Evolutionary conservation across 345 rosid species (phyloP).

Genomic region (Citrus reticulata): DNA sequence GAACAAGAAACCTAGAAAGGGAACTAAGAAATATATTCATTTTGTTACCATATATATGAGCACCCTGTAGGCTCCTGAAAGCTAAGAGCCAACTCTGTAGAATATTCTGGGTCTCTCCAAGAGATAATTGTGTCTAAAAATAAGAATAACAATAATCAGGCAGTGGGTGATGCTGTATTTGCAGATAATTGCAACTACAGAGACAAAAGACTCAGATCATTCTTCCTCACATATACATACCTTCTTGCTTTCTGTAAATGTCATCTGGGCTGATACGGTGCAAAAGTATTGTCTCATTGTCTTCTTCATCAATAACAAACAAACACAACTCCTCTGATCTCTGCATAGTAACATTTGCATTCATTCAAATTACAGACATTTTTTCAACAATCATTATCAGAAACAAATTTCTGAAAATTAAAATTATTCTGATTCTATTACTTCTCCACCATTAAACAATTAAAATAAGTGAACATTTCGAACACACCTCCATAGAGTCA

Average conservation of each 20-base stretch:
- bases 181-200: not conserved
- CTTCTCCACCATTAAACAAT: not conserved
- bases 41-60: slow-evolving; percentile 72
- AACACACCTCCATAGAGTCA: slow-evolving; percentile 82
- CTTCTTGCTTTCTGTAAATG: slow-evolving; percentile 87
- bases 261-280: slow-evolving; percentile 80
- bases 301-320: slow-evolving; percentile 86
- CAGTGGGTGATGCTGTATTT: not conserved
- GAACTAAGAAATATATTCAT: slow-evolving; percentile 6
- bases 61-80: slow-evolving; percentile 96
- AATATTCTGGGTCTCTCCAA: slow-evolving; percentile 92
- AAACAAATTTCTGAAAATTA: not conserved
- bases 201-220: not conserved
- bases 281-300: slow-evolving; percentile 65
- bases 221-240: slow-evolving; percentile 33
- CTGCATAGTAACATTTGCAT: slow-evolving; percentile 39
- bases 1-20: not conserved
- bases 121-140: slow-evolving; percentile 87
- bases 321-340: slow-evolving; percentile 72
- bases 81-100: slow-evolving; percentile 92
- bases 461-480: slow-evolving; percentile 14
- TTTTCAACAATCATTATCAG: not conserved
- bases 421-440: not conserved
- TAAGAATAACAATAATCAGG: not conserved
- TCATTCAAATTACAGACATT: slow-evolving; percentile 22